Conservation (phyloP, 1,284 basidiomycete species). For the Sporisorium iseilematis-ciliati region DNA sequence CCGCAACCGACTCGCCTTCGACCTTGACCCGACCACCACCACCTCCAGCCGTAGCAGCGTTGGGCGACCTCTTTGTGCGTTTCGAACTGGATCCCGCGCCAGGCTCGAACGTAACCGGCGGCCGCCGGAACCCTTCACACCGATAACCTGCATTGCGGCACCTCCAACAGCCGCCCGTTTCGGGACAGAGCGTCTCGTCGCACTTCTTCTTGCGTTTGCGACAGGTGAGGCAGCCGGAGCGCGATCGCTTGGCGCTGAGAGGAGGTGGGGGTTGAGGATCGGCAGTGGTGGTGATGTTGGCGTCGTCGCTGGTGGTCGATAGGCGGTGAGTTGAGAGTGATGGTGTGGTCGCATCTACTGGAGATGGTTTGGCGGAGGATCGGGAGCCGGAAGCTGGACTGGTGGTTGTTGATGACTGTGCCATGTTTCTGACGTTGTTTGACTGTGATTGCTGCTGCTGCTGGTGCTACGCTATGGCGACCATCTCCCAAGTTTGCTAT, state of each 20-base stretch:
- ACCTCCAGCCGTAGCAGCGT: neutral
- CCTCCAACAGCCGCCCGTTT: slow-evolving; percentile 48
- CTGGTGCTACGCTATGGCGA: neutral
- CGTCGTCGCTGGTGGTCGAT: neutral
- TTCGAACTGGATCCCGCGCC: slow-evolving; percentile 19
- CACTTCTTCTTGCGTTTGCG: slow-evolving; percentile 51
- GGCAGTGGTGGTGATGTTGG: slow-evolving; percentile 13
- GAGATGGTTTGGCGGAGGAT: neutral
- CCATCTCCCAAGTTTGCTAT: neutral
- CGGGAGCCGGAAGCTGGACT: slow-evolving; percentile 7
- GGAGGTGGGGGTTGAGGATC: no score
- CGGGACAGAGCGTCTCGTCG: slow-evolving; percentile 44
- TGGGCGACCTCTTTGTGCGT: slow-evolving; percentile 18
- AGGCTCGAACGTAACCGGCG: slow-evolving; percentile 33
- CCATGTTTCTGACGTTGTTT: neutral
- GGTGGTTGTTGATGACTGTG: neutral
- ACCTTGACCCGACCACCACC: slow-evolving; percentile 10
- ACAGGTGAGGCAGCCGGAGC: slow-evolving; percentile 45
- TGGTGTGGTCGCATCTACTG: neutral
- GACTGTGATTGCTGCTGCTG: no score
- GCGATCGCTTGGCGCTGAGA: slow-evolving; percentile 37
- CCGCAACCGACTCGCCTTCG: slow-evolving; percentile 8
- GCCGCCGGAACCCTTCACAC: slow-evolving; percentile 43
- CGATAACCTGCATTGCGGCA: slow-evolving; percentile 50
- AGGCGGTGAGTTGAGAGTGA: neutral